These are phyloP conservation scores for Isoetes engelmannii DNA, from an alignment of 83 land plant species.

Conservation along the genomic window DNA sequence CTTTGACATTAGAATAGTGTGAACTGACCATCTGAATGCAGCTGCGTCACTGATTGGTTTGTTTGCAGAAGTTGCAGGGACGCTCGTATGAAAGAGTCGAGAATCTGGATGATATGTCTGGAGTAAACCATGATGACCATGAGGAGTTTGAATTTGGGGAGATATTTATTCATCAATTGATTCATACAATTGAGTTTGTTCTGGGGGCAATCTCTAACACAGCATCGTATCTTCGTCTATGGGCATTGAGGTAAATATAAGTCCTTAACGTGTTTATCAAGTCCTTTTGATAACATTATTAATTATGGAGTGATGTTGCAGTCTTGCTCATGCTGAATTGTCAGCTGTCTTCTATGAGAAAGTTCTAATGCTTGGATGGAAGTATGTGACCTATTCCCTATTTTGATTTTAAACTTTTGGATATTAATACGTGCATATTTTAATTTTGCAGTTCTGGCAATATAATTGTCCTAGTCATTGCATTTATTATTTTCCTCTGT, in stretches of 20 bases:
- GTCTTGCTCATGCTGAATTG: conserved; percentile 89
- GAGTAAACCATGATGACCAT: conserved; percentile 43
- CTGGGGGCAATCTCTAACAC: too few species aligned
- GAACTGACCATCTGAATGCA: too few species aligned
- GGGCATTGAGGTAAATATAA: too few species aligned
- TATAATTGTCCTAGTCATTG: conserved; percentile 58
- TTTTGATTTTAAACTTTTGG: conserved; percentile 6
- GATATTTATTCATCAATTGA: conserved; percentile 72
- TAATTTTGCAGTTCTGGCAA: conserved; percentile 62
- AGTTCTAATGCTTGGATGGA: conserved; percentile 75
- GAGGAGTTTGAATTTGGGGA: conserved; percentile 97
- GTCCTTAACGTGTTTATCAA: too few species aligned
- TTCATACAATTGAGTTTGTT: too few species aligned
- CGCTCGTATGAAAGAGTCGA: conserved; percentile 49
- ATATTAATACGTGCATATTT: background rate
- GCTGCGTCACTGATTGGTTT: too few species aligned
- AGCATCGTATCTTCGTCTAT: too few species aligned
- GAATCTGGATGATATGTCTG: conserved; percentile 49
- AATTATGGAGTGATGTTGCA: conserved; percentile 22
- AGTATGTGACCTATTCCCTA: conserved; percentile 36
- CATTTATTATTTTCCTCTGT: conserved; percentile 53
- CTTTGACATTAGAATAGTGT: too few species aligned
- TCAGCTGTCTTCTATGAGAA: conserved; percentile 88
- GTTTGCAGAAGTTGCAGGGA: conserved; percentile 68
- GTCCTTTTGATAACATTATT: too few species aligned